These are phyloP conservation scores for Diaporthe sp. DNA, from an alignment of 2,329 filamentous ascomycete genomes.

Conservation along the genomic window DNA sequence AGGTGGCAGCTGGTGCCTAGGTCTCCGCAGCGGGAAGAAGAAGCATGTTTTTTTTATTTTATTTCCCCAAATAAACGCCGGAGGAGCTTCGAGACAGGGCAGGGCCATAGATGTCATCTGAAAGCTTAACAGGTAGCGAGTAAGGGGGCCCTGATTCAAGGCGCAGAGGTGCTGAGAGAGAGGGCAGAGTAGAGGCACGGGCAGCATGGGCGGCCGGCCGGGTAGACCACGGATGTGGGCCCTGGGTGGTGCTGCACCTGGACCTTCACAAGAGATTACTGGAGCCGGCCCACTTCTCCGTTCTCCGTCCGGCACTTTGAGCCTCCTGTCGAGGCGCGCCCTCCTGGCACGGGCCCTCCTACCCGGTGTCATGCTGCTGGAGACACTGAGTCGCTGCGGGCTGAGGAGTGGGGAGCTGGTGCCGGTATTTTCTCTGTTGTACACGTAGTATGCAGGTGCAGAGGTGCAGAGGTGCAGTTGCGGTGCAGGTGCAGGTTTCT, in stretches of 20 bases:
- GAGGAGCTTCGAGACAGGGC: background rate
- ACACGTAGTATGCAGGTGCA: background rate
- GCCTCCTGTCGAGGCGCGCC: conserved; percentile 14
- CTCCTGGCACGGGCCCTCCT: conserved; percentile 13
- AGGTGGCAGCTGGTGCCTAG: conserved; percentile 8
- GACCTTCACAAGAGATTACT: conserved; percentile 3
- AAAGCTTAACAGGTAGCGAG: conserved; percentile 26
- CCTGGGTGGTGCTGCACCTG: background rate
- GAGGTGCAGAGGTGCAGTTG: conserved; percentile 15
- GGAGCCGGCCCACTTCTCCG: conserved; percentile 17
- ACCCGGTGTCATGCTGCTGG: conserved; percentile 25
- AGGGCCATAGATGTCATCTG: conserved; percentile 18
- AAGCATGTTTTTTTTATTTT: conserved; percentile 21
- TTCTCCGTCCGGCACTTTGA: conserved; percentile 23
- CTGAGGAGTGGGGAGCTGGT: conserved; percentile 18
- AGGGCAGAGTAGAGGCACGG: background rate
- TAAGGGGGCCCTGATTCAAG: conserved; percentile 24
- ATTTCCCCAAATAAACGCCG: background rate
- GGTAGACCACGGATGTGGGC: background rate
- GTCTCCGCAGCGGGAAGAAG: conserved; percentile 25
- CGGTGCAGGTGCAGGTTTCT: background rate
- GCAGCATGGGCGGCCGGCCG: background rate
- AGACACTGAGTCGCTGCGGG: conserved; percentile 15
- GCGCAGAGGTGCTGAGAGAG: background rate
- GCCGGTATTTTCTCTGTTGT: conserved; percentile 3